Conservation (phyloP, 1,284 basidiomycete species). For the Malassezia vespertilionis region DNA sequence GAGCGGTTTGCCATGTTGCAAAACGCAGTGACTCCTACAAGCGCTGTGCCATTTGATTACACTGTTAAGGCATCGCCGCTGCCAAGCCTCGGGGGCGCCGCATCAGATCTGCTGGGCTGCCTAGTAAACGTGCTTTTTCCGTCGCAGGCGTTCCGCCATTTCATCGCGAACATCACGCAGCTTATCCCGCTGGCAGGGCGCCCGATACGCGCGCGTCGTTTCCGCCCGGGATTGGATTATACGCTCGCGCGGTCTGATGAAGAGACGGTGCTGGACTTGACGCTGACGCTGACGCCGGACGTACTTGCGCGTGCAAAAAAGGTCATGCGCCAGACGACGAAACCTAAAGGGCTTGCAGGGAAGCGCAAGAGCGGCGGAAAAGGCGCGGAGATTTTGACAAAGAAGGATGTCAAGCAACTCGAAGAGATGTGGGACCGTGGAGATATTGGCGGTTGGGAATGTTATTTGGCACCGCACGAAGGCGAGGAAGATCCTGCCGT, state of each 20-base stretch:
- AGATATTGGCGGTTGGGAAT: conserved; percentile 91
- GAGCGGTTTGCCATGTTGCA: conserved; percentile 68
- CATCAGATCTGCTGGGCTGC: conserved; percentile 26
- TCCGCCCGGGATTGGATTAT: conserved; percentile 87
- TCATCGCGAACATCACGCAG: conserved; percentile 69
- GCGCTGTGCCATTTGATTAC: conserved; percentile 19
- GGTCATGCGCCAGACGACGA: conserved; percentile 24
- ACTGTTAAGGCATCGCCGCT: conserved; percentile 13
- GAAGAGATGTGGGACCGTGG: conserved; percentile 58
- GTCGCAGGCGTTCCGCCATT: conserved; percentile 74
- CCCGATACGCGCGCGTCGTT: conserved; percentile 62
- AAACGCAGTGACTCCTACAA: conserved; percentile 18
- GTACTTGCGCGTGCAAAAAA: conserved; percentile 28
- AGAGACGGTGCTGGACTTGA: conserved; percentile 64
- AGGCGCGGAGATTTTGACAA: conserved; percentile 20
- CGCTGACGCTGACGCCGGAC: conserved; percentile 77
- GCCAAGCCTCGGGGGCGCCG: conserved; percentile 21
- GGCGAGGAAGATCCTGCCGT: conserved; percentile 71
- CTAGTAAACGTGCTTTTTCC: conserved; percentile 53
- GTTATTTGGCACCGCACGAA: conserved; percentile 87
- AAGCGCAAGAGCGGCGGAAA: conserved; percentile 22
- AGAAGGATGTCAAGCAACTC: conserved; percentile 32
- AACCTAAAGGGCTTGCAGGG: conserved; percentile 44
- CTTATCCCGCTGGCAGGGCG: conserved; percentile 65
- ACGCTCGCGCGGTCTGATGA: conserved; percentile 84